These are phyloP conservation scores for Cercospora beticola DNA, from an alignment of 2,329 filamentous ascomycete species.

Conservation along the genomic window DNA sequence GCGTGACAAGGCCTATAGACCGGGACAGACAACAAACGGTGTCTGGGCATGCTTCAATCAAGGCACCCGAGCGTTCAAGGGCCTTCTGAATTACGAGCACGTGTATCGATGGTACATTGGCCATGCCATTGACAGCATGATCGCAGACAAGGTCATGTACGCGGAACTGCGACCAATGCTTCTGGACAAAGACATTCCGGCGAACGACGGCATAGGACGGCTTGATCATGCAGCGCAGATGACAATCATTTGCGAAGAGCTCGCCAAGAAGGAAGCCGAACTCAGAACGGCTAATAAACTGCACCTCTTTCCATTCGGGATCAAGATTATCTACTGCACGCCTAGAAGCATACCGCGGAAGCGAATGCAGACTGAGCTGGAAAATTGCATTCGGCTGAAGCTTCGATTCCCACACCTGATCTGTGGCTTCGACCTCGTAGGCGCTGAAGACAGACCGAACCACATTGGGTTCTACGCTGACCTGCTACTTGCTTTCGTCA, in stretches of 20 bases:
- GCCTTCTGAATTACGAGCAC: conserved; percentile 65
- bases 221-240: conserved; percentile 62
- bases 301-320: conserved; percentile 57
- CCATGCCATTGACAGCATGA: conserved; percentile 60
- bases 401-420: conserved; percentile 57
- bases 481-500: conserved; percentile 58
- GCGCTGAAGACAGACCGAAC: conserved; percentile 63
- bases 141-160: conserved; percentile 66
- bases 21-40: conserved; percentile 39
- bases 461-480: conserved; percentile 59
- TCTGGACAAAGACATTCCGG: conserved; percentile 63
- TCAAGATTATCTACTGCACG: conserved; percentile 72
- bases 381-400: conserved; percentile 64
- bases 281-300: conserved; percentile 40
- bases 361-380: conserved; percentile 54
- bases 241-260: conserved; percentile 58
- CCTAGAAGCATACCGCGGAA: conserved; percentile 58
- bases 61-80: conserved; percentile 70
- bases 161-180: conserved; percentile 71
- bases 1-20: conserved; percentile 23
- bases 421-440: conserved; percentile 70
- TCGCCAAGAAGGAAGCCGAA: conserved; percentile 49
- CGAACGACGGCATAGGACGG: conserved; percentile 54
- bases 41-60: conserved; percentile 65
- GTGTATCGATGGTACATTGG: conserved; percentile 63